Base-by-base conservation (phyloP, 1,284 basidiomycete species). In the Sporisorium reilianum region DNA sequence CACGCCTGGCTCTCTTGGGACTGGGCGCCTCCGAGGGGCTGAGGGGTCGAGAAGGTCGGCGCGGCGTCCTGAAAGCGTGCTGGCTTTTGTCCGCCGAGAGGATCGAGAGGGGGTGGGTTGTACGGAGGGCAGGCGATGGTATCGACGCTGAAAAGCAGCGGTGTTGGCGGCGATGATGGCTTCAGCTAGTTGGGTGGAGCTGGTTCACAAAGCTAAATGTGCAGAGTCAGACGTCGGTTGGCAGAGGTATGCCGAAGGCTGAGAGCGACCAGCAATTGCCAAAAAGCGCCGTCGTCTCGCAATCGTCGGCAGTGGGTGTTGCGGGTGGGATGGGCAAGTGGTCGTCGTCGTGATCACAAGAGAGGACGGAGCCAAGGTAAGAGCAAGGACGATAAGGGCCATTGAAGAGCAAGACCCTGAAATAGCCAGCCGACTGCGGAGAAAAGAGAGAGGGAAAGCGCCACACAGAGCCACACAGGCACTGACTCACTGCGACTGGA, bases 1-100 rank as follows among this genome's bases (percentile, higher is more conserved):
- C 36, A 25, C 64, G 55, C 67, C 67, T 64, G 45, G 62, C 67
- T 60, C 67, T 64, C 40, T 70, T 70, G 25, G 53, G 50, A 57
- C 36, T 28, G 44, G 53, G 67, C 32, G 61, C 67, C 67, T 70
- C 62, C 62, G 57, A 55, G 50, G 67, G 62, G 30, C 61, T 59
- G 49, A 52, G 36, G 8, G 61, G 45, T 38, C 40, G 61, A 9
- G 45, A 23, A 14, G 49, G 57, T 64, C 49, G 57, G 54, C 62
- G 67, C 62, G 62, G 67, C 67, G 67, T 70, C 45, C 67, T 70
- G 67, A 50, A 44, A 44, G 48, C 32, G 56, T 34, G 16, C 57
- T 70, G 67, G 67, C 67, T 63, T 41, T 54, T 54, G 45, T 50
- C 55, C 45, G 62, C 67, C 67, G 55, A 61, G 34, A 55, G 45